Base-by-base conservation (phyloP, 2,329 filamentous ascomycete species). In the Gliomastix tumulicola region DNA sequence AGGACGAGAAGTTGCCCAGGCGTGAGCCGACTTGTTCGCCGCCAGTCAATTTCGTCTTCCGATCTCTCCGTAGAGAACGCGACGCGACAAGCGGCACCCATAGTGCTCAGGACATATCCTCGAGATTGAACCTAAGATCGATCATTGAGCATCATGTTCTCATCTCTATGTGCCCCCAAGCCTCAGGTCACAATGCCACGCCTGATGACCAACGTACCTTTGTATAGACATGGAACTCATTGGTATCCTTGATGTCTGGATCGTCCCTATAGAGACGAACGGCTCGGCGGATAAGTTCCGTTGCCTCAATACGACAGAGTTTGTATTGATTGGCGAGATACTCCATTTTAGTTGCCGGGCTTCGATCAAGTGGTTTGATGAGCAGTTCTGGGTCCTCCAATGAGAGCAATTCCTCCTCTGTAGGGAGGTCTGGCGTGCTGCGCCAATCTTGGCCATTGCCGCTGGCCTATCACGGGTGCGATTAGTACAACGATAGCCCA, bases 241-340 rank as follows among this genome's bases (percentile, higher is more conserved):
- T 49, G 0, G 67, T 66, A 39, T 94, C 88, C 11, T 56, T 56
- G 57, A 78, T 76, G 0, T 50, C 42, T 0, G 80, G 78, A 7
- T 69, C 49, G 2, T 56, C 44, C 18, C 66, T 70, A 37, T 84
- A 71, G 11, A 68, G 58, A 1, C 63, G 59, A 2, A 94, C 71
- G 0, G 84, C 79, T 42, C 77, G 70, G 7, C 88, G 74, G 1
- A 95, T 65, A 2, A 80, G 72, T 11, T 82, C 74, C 4, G 85
- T 65, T 0, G 79, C 75, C 51, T 95, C 88, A 49, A 88, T 84
- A 4, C 88, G 73, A 7, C 88, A 67, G 3, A 95, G 71, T 4
- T 77, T 66, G 51, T 92, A 94, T 34, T 94, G 85, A 0, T 77
- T 72, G 21, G 76, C 65, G 0, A 95, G 64, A 40, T 94, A 95